These are phyloP conservation scores for Carex littledalei DNA, from an alignment of 176 grass and related monocot species.

Conservation along the genomic window DNA sequence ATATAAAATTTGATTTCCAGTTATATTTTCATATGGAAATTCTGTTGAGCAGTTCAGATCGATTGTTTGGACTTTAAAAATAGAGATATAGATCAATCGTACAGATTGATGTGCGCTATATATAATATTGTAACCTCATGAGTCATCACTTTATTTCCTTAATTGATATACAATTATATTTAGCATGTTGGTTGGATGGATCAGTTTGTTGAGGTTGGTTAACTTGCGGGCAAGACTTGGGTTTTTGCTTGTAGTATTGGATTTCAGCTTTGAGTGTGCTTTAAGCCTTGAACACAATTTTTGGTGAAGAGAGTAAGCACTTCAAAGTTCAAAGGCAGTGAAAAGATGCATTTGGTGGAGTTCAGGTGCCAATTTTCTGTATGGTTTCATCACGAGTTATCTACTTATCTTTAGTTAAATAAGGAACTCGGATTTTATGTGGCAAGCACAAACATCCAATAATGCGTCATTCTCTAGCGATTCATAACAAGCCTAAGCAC, in stretches of 20 bases:
- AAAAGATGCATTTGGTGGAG: slow-evolving; percentile 11
- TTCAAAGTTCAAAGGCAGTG: not conserved
- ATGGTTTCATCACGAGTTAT: not conserved
- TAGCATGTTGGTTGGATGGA: not conserved
- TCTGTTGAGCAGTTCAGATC: too few relatives aligned
- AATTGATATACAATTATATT: not conserved
- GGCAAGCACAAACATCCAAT: not conserved
- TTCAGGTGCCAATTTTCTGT: not conserved
- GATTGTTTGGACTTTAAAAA: too few relatives aligned
- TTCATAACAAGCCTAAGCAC: not conserved
- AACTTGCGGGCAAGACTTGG: slow-evolving; percentile 14
- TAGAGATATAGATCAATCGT: too few relatives aligned
- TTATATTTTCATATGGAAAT: too few relatives aligned
- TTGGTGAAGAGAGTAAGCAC: not conserved
- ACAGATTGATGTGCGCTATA: too few relatives aligned
- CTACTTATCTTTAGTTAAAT: not conserved
- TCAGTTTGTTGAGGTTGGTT: slow-evolving; percentile 15
- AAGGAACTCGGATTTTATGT: not conserved
- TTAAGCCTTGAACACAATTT: not conserved
- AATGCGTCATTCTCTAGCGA: not conserved
- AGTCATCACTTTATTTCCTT: too few relatives aligned
- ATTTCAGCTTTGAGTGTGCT: not conserved
- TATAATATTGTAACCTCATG: too few relatives aligned
- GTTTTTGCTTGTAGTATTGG: slow-evolving; percentile 6
- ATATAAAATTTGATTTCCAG: too few relatives aligned